These are phyloP conservation scores for Ceratobasidium theobromae DNA, from an alignment of 1,284 basidiomycete genomes.

Conservation along the genomic window DNA sequence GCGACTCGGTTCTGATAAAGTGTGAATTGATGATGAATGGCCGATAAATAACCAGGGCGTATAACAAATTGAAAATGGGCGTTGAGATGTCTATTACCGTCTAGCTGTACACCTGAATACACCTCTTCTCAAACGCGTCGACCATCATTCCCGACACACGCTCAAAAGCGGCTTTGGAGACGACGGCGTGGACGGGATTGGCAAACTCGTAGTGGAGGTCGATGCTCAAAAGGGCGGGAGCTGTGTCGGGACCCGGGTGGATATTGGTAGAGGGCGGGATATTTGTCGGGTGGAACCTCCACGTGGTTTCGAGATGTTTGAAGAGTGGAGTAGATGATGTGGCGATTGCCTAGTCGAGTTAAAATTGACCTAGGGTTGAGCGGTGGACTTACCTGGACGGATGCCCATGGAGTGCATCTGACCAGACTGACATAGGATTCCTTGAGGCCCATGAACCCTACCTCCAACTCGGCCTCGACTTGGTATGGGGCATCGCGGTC, in stretches of 20 bases:
- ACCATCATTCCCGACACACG: slow-evolving; percentile 89
- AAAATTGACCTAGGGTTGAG: background rate
- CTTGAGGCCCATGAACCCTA: slow-evolving; percentile 84
- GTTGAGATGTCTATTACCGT: no score
- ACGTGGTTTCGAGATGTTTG: slow-evolving; percentile 79
- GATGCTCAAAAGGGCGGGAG: slow-evolving; percentile 72
- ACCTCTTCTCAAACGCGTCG: slow-evolving; percentile 86
- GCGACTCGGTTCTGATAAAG: no score
- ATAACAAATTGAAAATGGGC: no score
- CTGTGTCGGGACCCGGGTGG: slow-evolving; percentile 34
- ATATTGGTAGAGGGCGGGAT: slow-evolving; percentile 32
- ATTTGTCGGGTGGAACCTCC: slow-evolving; percentile 61
- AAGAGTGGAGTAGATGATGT: slow-evolving; percentile 84
- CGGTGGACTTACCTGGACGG: slow-evolving; percentile 65
- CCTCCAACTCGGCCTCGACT: slow-evolving; percentile 83
- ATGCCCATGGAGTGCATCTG: slow-evolving; percentile 71
- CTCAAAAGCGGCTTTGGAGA: slow-evolving; percentile 82
- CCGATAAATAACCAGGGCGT: no score
- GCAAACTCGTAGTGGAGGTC: slow-evolving; percentile 85
- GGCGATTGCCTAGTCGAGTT: slow-evolving; percentile 62
- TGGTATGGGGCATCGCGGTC: slow-evolving; percentile 47
- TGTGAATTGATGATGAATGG: no score
- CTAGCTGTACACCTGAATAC: slow-evolving; percentile 43
- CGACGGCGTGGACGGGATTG: slow-evolving; percentile 80
- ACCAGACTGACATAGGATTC: slow-evolving; percentile 90